Conservation (phyloP, 2,329 filamentous ascomycete genomes). For the Aspergillus quadrilineatus region DNA sequence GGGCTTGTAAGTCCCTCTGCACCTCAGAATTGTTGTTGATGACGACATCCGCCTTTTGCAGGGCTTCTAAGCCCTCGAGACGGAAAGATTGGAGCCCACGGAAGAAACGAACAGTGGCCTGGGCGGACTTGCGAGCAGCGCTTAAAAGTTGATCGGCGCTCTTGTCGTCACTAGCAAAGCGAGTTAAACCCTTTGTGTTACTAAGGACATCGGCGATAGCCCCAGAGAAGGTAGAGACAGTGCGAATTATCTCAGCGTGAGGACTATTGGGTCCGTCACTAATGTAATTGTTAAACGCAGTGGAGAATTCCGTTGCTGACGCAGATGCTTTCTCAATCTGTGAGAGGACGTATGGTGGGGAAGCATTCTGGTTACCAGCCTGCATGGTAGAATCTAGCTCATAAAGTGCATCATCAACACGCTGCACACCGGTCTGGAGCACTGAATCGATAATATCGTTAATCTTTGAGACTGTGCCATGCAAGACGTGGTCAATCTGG, state of each 20-base stretch:
- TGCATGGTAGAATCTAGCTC: constrained; percentile 98
- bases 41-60: constrained; percentile 94
- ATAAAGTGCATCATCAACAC: constrained; percentile 94
- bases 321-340: constrained; percentile 96
- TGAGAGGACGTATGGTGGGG: constrained; percentile 88
- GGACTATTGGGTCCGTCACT: constrained; percentile 90
- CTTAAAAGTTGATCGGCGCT: constrained; percentile 83
- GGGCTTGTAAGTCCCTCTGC: constrained; percentile 85
- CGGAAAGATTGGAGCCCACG: constrained; percentile 90
- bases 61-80: constrained; percentile 81
- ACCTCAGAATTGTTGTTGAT: constrained; percentile 98
- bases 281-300: constrained; percentile 97
- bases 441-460: constrained; percentile 98
- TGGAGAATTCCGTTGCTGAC: constrained; percentile 94
- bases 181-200: constrained; percentile 92
- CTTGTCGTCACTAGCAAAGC: constrained; percentile 93
- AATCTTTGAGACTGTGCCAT: constrained; percentile 86
- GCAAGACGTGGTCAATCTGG: constrained; percentile 84
- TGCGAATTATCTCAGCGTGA: constrained; percentile 88
- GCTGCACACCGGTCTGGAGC: constrained; percentile 84
- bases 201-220: constrained; percentile 90
- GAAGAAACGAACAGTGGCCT: constrained; percentile 91
- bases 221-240: constrained; percentile 84
- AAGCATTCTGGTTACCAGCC: constrained; percentile 96
- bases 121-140: constrained; percentile 78